Base-by-base conservation (phyloP, 2,329 filamentous ascomycete species). In the Epichloe typhina region DNA sequence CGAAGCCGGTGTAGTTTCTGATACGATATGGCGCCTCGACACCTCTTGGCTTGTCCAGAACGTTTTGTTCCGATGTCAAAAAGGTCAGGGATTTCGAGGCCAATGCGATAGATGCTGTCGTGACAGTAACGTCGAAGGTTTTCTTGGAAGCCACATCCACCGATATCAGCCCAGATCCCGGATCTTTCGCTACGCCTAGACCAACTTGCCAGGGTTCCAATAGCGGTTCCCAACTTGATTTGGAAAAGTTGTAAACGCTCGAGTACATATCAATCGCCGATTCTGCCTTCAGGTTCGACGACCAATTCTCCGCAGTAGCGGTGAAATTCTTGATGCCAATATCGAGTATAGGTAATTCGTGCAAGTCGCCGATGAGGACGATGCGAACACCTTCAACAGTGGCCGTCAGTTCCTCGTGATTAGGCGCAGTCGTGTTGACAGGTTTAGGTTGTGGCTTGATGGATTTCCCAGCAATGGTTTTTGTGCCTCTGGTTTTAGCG, bases 241-340 rank as follows among this genome's bases (percentile, higher is more conserved):
- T 98, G 13, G 93, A 93, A 69, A 98, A 98, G 67, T 98, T 98
- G 74, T 95, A 98, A 26, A 98, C 84, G 61, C 97, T 98, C 59
- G 94, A 80, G 66, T 95, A 95, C 56, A 91, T 88, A 55, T 96
- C 88, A 46, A 98, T 83, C n/a, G 81, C 85, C 0, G 88, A 86
- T 62, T 96, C 88, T 0, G 88, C 91, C 60, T 83, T 89, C 66
- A 98, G 75, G 21, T 83, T 84, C 5, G 83, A 84, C 1, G 91
- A 91, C 93, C 93, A 99, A 63, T 98, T 88, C 57, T 85, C 82
- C 4, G 94, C 87, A 44, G 85, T 82, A 3, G 91, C 78, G 5
- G 81, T 86, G 62, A 97, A 97, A 50, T 84, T 83, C 68, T 95
- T 95, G 59, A 98, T 82, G 56, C 88, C 95, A 68, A 94, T 81